Evolutionary conservation across 2,329 filamentous ascomycete genomes (phyloP), one percentile per base, ranked within the genome.

Genomic region (Zalaria sp.): DNA sequence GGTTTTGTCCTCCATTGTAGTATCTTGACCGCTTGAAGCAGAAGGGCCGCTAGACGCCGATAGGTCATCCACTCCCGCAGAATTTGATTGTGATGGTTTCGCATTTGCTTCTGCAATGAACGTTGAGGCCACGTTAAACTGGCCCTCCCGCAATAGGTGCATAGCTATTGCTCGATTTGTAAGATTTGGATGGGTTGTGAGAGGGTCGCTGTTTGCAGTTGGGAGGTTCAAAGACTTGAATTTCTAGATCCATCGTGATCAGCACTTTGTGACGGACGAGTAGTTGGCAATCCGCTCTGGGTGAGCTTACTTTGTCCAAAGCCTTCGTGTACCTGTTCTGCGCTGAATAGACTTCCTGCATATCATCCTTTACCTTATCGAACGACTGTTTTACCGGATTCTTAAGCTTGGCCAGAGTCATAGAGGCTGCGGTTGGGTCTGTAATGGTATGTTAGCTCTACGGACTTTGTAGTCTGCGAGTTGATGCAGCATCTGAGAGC

Each of bases 151-250:
- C 34, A 98, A 73, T 25, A 98, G 73, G 57, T 98, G 91, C 87
- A 96, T 95, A 6, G 84, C 84, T 52, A 98, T 93, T 5, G 91
- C 89, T 43, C 88, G 78, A 63, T 95, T 93, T 57, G 96, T 85
- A 8, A 95, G 71, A 10, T 73, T 69, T 3, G 82, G 73, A 49
- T 93, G 79, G 18, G 79, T 74, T 1, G 77, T 79, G 60, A 95
- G 77, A 29, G 79, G 81, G 61, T 93, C 86, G 53, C 86, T 79
- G 44, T 88, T 83, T 54, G 78, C 82, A 9, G 80, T 83, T 0
- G 89, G 77, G 9, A 83, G 68, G 9, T 79, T 76, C 46, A 74
- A 74, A 46, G 76, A 73, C 63, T 80, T 80, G 57, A 78, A 81
- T 54, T 81, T 74, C 71, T 79, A 46, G 1, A 25, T 18, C 26